Conservation (phyloP, 805 yeast species). For the Lipomyces sp. region DNA sequence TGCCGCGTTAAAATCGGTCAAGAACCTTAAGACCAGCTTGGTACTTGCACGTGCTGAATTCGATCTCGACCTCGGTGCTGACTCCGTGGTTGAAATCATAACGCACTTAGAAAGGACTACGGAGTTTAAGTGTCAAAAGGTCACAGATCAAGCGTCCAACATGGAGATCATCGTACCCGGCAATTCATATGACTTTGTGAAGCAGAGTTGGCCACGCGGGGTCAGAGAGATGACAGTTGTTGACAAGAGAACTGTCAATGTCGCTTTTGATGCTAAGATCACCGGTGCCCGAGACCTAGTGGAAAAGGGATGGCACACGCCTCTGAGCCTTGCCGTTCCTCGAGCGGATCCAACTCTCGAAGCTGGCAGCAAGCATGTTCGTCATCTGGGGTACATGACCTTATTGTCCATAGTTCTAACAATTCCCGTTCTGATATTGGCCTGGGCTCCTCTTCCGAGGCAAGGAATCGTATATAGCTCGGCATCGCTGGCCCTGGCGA, state of each 20-base stretch:
- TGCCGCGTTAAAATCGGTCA: constrained; percentile 11
- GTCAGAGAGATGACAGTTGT: too few species aligned
- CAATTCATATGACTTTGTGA: too few species aligned
- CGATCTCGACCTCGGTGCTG: constrained; percentile 14
- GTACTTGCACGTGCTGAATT: constrained; percentile 17
- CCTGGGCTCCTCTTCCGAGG: constrained; percentile 19
- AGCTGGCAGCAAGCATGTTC: background rate
- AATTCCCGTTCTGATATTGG: constrained; percentile 30
- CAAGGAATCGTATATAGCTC: too few species aligned
- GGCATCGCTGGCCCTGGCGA: constrained; percentile 18
- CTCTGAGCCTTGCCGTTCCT: constrained; percentile 18
- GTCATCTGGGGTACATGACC: background rate
- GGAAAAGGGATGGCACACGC: background rate
- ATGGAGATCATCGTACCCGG: constrained; percentile 9
- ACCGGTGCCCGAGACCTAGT: constrained; percentile 18
- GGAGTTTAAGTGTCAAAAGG: constrained; percentile 15
- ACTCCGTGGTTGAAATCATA: constrained; percentile 14
- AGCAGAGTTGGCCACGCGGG: too few species aligned
- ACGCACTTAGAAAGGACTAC: constrained; percentile 23
- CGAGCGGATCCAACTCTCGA: background rate
- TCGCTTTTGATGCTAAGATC: constrained; percentile 13
- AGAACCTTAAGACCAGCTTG: constrained; percentile 15
- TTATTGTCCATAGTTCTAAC: constrained; percentile 11
- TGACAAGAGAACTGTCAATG: constrained; percentile 6
- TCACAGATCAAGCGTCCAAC: too few species aligned